These are phyloP conservation scores for Circinella umbellata DNA, from an alignment of 371 early-diverging fungal genomes.

Conservation along the genomic window DNA sequence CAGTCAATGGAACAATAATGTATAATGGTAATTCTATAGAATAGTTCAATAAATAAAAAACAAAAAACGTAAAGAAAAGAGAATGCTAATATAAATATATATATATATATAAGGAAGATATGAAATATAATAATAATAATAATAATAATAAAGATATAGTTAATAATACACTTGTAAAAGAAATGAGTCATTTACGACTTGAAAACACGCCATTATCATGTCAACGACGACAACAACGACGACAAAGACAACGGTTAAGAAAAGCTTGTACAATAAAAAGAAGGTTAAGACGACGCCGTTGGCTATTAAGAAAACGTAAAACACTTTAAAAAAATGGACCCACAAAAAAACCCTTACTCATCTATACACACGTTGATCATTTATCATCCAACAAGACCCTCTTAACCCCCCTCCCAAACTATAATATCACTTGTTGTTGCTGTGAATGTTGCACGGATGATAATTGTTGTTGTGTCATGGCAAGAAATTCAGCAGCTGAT, in stretches of 20 bases:
- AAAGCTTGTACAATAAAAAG: neutral
- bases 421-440: neutral
- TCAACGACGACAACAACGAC: neutral
- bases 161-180: neutral
- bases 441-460: no score
- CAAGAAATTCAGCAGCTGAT: neutral
- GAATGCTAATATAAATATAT: no score
- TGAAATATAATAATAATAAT: no score
- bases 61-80: no score
- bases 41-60: no score
- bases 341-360: no score
- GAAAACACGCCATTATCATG: neutral
- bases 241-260: neutral
- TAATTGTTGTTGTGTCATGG: conserved; percentile 3
- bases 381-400: no score
- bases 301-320: neutral
- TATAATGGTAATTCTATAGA: no score
- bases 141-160: neutral
- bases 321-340: neutral
- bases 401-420: neutral
- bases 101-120: no score
- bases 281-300: neutral
- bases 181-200: conserved; percentile 1
- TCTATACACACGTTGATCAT: no score
- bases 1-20: no score